Conservation (phyloP, 179 eudicot genomes). For the Dionaea muscipula region DNA sequence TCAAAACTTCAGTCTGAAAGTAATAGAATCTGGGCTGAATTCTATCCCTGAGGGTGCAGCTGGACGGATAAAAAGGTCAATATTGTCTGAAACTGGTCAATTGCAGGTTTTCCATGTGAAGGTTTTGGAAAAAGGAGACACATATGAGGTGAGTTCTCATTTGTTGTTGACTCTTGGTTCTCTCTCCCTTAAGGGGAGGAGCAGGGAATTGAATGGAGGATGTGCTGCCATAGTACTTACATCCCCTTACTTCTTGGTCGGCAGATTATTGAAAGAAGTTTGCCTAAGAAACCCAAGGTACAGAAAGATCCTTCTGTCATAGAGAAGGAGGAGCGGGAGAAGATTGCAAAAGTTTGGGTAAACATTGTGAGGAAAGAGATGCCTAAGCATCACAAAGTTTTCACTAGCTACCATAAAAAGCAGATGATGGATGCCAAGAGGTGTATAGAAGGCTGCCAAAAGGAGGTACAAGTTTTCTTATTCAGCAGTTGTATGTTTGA, state of each 20-base stretch:
- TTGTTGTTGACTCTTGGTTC: not conserved
- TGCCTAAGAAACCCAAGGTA: constrained; percentile 55
- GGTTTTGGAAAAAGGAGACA: constrained; percentile 93
- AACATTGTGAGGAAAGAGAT: constrained; percentile 71
- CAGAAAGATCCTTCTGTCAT: constrained; percentile 64
- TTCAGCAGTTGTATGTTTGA: not conserved
- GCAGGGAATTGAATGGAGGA: constrained; percentile 13
- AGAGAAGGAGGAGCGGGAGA: constrained; percentile 85
- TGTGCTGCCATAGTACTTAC: constrained; percentile 4
- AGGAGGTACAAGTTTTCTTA: constrained; percentile 50
- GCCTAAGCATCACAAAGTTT: constrained; percentile 61
- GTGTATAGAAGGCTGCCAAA: constrained; percentile 78
- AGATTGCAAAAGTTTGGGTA: constrained; percentile 68
- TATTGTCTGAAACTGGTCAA: constrained; percentile 65
- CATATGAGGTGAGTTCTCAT: constrained; percentile 60
- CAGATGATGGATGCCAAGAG: constrained; percentile 77
- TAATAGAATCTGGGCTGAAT: constrained; percentile 55
- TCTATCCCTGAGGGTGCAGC: constrained; percentile 95
- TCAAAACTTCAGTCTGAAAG: constrained; percentile 58
- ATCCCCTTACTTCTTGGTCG: constrained; percentile 10
- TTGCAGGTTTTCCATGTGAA: constrained; percentile 82
- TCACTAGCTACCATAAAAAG: constrained; percentile 50
- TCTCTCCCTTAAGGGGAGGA: constrained; percentile 1
- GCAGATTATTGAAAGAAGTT: constrained; percentile 88
- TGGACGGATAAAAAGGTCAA: constrained; percentile 64